Conservation (phyloP, 345 rosid species). For the Citrus hindsii region DNA sequence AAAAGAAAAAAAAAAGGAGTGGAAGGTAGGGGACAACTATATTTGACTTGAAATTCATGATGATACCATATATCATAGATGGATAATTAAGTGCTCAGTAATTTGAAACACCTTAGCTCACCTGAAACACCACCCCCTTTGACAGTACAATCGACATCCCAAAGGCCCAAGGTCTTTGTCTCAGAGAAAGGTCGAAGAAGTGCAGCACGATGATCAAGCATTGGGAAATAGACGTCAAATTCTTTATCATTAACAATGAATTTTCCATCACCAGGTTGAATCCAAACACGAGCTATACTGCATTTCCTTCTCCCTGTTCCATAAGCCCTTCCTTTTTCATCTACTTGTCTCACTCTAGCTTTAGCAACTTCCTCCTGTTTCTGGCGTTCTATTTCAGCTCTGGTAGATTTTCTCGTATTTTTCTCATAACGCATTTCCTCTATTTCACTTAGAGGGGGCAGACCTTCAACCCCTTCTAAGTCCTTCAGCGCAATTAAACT, state of each 20-base stretch:
- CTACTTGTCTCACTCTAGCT: conserved; percentile 83
- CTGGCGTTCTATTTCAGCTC: conserved; percentile 81
- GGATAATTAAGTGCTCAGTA: neutral
- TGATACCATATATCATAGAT: neutral
- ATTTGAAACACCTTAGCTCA: conserved; percentile 22
- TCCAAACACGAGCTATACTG: conserved; percentile 92
- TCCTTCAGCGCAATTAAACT: conserved; percentile 86
- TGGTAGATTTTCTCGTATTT: conserved; percentile 58
- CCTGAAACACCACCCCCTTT: conserved; percentile 95
- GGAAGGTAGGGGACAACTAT: neutral
- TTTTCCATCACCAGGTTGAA: conserved; percentile 83
- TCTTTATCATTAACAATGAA: conserved; percentile 74
- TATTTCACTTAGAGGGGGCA: conserved; percentile 83
- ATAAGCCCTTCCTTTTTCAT: conserved; percentile 85
- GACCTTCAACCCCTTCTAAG: conserved; percentile 75
- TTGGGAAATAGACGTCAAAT: conserved; percentile 84
- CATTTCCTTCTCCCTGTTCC: conserved; percentile 98
- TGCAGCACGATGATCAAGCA: conserved; percentile 94
- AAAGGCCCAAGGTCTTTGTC: conserved; percentile 94
- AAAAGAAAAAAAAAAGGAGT: neutral
- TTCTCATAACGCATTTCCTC: conserved; percentile 72
- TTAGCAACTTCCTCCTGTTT: conserved; percentile 89
- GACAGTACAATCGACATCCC: conserved; percentile 86
- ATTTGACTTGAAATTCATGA: neutral
- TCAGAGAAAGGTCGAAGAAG: conserved; percentile 92